Base-by-base conservation (phyloP, 768 basidiomycete species). In the Collybia sordida region DNA sequence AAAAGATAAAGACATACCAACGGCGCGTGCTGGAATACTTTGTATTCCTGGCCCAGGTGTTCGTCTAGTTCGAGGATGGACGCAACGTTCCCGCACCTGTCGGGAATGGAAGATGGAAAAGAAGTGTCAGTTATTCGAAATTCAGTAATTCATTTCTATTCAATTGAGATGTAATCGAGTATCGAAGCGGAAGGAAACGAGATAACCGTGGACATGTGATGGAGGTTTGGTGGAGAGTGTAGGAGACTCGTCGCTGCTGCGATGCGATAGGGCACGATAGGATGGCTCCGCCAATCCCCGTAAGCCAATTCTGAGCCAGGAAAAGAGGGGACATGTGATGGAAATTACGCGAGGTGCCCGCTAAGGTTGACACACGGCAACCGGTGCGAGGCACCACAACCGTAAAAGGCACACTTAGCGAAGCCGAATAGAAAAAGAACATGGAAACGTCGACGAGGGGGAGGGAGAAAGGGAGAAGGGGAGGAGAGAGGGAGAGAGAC, bases 11-110 rank as follows among this genome's bases (percentile, higher is more conserved):
- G 35, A 76, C 86, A 61, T 66, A 91, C 90, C 67, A 90, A 78
- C 1, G 92, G 84, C 5, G 96, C 96, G 61, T 93, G 90, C 36
- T 83, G 78, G 69, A 99, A 98, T 15, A 96, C 93, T 63, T 95
- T 96, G 72, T 98, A 99, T 66, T 94, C 91, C 65, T 97, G 94
- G 22, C 83, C 83, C 24, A 98, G 80, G 59, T 93, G 79, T 59
- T 98, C 97, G 66, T 98, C 94, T 45, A 99, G 77, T 64, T 96
- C 88, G 15, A 98, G 77, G 59, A 98, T 94, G 23, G 92, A 93
- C 25, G 95, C 94, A 19, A 96, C 90, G 66, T 98, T 97, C 15
- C 96, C 96, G 65, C 96, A 98, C 55, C 93, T 94, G 44, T 54
- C 43, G 37, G 42, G 38, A 21, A 42, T 23, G 27, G 27, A 19